A percentile compares a stretch with the other conserved stretches of the same genome.
These are phyloP conservation scores for Salix arbutifolia DNA, from an alignment of 345 rosid species.

Conservation along the genomic window DNA sequence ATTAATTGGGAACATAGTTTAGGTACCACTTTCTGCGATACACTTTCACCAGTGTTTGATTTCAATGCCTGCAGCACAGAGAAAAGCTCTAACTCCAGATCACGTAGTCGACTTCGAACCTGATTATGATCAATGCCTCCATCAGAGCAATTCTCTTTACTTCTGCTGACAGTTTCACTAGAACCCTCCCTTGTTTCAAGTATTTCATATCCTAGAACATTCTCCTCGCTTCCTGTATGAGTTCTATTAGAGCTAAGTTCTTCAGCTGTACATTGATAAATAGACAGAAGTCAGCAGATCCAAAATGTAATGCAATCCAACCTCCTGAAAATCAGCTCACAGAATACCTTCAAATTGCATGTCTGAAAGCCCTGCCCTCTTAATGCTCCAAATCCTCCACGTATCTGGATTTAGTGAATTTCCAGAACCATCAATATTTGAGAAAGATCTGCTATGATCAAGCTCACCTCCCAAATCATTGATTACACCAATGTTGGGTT, in stretches of 20 bases:
- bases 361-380: constrained; percentile 53
- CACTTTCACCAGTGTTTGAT: constrained; percentile 42
- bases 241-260: constrained; percentile 32
- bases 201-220: constrained; percentile 21
- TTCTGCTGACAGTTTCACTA: constrained; percentile 26
- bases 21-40: constrained; percentile 38
- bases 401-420: constrained; percentile 39
- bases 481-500: constrained; percentile 16
- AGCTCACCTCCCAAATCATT: constrained; percentile 16
- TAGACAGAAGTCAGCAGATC: constrained; percentile 15
- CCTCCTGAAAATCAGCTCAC: constrained; percentile 6
- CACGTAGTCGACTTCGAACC: constrained; percentile 54
- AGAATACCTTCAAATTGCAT: constrained; percentile 65
- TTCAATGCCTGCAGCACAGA: constrained; percentile 59
- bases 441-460: constrained; percentile 25
- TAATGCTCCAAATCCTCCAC: constrained; percentile 78
- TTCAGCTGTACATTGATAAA: constrained; percentile 44
- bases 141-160: constrained; percentile 27
- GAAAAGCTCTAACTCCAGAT: constrained; percentile 73
- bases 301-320: constrained; percentile 1
- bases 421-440: constrained; percentile 27
- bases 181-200: constrained; percentile 26
- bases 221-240: constrained; percentile 2
- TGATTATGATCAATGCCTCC: constrained; percentile 34
- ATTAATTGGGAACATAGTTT: constrained; percentile 2